Percentiles rank a stretch among this genome's conserved stretches.
Conservation (phyloP, 2,329 filamentous ascomycete species). For the Neurospora crassa region DNA sequence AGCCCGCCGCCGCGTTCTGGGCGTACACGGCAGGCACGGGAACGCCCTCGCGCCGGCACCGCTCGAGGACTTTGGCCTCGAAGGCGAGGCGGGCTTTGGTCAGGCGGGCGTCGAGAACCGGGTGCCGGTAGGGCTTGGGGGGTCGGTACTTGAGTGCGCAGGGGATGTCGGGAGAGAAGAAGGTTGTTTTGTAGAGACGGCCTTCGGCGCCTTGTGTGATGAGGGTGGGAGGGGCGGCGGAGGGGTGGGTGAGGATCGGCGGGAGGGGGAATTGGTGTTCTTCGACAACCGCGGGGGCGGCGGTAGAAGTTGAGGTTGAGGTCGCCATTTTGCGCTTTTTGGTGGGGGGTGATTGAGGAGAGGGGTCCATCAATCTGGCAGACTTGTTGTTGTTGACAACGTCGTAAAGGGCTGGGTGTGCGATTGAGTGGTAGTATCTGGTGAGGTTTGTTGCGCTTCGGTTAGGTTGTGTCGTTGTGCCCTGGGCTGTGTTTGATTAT, state of each 20-base stretch:
- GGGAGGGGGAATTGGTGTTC: constrained; percentile 39
- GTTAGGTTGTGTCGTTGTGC: background rate
- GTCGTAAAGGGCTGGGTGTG: background rate
- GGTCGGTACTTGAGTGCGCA: constrained; percentile 88
- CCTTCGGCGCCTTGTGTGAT: constrained; percentile 94
- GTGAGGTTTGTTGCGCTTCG: background rate
- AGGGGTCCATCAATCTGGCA: background rate
- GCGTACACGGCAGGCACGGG: constrained; percentile 74
- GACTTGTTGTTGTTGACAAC: background rate
- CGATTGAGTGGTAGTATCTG: background rate
- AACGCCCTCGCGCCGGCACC: constrained; percentile 70
- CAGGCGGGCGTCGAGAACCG: constrained; percentile 75
- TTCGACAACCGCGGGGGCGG: background rate
- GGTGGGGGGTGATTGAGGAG: background rate
- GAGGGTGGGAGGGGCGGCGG: constrained; percentile 52
- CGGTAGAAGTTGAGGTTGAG: background rate
- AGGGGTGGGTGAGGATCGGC: constrained; percentile 51
- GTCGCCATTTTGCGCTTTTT: background rate
- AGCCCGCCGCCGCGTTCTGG: constrained; percentile 53
- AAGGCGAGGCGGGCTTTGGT: constrained; percentile 80
- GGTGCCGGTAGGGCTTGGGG: constrained; percentile 84
- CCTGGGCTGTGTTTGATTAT: background rate
- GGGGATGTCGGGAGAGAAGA: constrained; percentile 56
- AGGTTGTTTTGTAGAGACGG: constrained; percentile 80
- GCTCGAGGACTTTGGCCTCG: constrained; percentile 76